A percentile compares a stretch with the other conserved stretches of the same genome.
These are phyloP conservation scores for Mollisiaceae sp. DNA, from an alignment of 2,329 filamentous ascomycete species.

Conservation along the genomic window DNA sequence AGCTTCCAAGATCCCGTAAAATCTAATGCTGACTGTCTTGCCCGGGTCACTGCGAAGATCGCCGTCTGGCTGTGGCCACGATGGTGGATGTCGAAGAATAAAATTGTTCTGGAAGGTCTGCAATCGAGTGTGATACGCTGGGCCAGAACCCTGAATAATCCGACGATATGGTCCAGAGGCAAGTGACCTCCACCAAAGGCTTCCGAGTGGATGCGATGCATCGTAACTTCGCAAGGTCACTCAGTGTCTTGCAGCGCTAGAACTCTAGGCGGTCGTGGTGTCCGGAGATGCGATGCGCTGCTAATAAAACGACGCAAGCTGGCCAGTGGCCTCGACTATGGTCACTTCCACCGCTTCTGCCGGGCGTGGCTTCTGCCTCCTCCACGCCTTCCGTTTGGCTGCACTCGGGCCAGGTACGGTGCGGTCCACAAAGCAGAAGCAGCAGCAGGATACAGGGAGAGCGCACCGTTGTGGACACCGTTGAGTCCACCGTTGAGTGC, in stretches of 20 bases:
- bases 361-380: not conserved
- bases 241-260: no score
- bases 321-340: not conserved
- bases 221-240: not conserved
- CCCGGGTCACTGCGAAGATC: not conserved
- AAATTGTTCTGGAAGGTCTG: not conserved
- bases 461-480: no score
- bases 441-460: no score
- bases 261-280: not conserved
- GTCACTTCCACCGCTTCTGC: not conserved
- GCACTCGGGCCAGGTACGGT: slow-evolving; percentile 1
- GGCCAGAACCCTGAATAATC: not conserved
- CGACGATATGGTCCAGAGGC: slow-evolving; percentile 3
- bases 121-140: not conserved
- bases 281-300: not conserved
- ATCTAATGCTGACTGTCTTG: not conserved
- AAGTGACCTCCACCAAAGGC: not conserved
- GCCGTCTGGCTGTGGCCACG: not conserved
- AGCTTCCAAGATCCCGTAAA: not conserved
- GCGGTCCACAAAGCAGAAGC: not conserved
- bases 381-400: slow-evolving; percentile 11
- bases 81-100: not conserved
- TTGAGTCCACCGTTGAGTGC: no score
- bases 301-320: not conserved
- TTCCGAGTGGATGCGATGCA: not conserved